Percentiles rank a stretch among this genome's conserved stretches.
Evolutionary conservation across 129 eudicot species (phyloP).

Genomic region (Helianthus tuberosus): DNA sequence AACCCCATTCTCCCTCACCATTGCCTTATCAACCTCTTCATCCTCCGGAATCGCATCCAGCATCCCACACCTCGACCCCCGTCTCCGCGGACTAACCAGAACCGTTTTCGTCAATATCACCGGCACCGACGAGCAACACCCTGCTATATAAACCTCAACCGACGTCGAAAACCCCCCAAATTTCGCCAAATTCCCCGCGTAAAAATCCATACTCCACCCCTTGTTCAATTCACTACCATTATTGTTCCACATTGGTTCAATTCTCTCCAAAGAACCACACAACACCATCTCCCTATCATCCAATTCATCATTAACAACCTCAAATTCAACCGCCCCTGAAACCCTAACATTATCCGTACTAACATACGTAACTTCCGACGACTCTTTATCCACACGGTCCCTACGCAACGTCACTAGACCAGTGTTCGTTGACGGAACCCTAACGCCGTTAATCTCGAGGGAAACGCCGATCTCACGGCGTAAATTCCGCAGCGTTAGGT

Average conservation of each 20-base stretch:
- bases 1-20: slow-evolving; percentile 44
- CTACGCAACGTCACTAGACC: slow-evolving; percentile 61
- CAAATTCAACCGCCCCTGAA: slow-evolving; percentile 75
- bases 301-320: slow-evolving; percentile 53
- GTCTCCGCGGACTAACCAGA: slow-evolving; percentile 73
- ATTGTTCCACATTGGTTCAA: slow-evolving; percentile 34
- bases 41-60: slow-evolving; percentile 86
- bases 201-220: slow-evolving; percentile 90
- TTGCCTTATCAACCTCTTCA: slow-evolving; percentile 73
- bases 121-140: slow-evolving; percentile 74
- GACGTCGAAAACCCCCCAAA: slow-evolving; percentile 62
- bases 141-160: slow-evolving; percentile 87
- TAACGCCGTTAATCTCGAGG: slow-evolving; percentile 71
- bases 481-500: slow-evolving; percentile 62
- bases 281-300: slow-evolving; percentile 58
- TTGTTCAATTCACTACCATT: slow-evolving; percentile 44
- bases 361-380: slow-evolving; percentile 86
- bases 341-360: slow-evolving; percentile 80
- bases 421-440: slow-evolving; percentile 63
- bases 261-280: slow-evolving; percentile 76
- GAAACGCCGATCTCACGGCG: slow-evolving; percentile 77
- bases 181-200: slow-evolving; percentile 43
- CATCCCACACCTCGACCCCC: slow-evolving; percentile 42
- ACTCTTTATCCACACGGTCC: slow-evolving; percentile 72
- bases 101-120: slow-evolving; percentile 81